Evolutionary conservation across 2,329 filamentous ascomycete species (phyloP), one percentile per base, ranked within the genome.

Genomic region (Aureobasidium sp.): DNA sequence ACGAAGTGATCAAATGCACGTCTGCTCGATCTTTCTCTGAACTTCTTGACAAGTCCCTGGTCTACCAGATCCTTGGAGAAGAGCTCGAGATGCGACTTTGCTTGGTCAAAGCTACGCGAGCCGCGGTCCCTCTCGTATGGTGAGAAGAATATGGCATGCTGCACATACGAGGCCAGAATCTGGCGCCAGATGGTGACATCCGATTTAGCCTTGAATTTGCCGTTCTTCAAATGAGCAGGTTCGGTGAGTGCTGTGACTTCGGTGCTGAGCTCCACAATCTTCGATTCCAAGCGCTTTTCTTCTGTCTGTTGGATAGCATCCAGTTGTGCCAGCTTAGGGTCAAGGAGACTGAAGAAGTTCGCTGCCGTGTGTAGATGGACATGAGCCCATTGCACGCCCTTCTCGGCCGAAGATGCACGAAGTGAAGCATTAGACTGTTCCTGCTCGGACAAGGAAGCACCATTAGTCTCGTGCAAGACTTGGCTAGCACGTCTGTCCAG

Each of bases 131-230:
- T 75, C 72, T 95, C 90, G 34, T 84, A 83, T 0, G 87, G 88
- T 1, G 89, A 90, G 72, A 94, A 94, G 76, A 96, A 96, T 34
- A 95, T 81, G 61, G 87, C 84, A 8, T 87, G 87, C 62, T 94
- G 87, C 14, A 92, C 76, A 69, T 96, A 96, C 0, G 93, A 76
- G 64, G 91, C 86, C 68, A 96, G 93, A 65, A 96, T 86, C 66
- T 87, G 82, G 53, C 91, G 84, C 91, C 91, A 96, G 41, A 82
- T 82, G 59, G 86, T 84, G 27, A 95, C 76, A 70, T 94, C 88
- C 48, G 81, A 76, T 58, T 76, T 80, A 48, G 79, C 86, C 64
- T 62, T 62, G 27, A 41, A 58, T 39, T 82, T 84, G 49, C 63
- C 64, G 5, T 70, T 68, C 44, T 66, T 70, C n/a, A 69, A 67